A percentile compares a stretch with the other conserved stretches of the same genome.
Conservation (phyloP, 345 rosid genomes). For the Eucalyptus tenuipes region DNA sequence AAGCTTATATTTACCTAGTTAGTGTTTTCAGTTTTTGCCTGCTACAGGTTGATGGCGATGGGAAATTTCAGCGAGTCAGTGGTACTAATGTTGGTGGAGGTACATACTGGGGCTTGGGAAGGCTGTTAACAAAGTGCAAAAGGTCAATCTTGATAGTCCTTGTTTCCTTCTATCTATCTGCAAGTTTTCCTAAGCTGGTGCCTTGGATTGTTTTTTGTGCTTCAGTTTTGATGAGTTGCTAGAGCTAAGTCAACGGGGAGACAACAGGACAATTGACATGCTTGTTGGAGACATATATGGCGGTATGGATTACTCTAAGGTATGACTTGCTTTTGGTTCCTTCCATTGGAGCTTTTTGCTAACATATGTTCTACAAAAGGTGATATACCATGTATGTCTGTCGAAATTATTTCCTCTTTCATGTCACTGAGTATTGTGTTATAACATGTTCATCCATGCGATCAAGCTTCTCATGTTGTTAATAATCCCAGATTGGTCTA, state of each 20-base stretch:
- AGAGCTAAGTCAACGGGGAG: constrained; percentile 95
- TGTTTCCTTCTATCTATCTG: neutral
- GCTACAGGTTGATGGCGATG: constrained; percentile 85
- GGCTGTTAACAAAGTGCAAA: constrained; percentile 85
- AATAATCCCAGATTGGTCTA: constrained; percentile 61
- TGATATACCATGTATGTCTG: neutral
- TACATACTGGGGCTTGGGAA: constrained; percentile 97
- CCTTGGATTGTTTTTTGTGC: neutral
- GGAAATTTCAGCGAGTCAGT: constrained; percentile 93
- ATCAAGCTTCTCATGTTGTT: neutral
- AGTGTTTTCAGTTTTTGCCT: neutral
- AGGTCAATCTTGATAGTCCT: constrained; percentile 31
- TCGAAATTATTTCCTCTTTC: neutral
- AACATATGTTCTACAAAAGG: neutral
- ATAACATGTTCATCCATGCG: neutral
- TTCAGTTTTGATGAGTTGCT: constrained; percentile 87
- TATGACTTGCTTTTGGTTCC: constrained; percentile 1
- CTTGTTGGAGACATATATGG: constrained; percentile 99
- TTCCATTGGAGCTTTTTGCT: neutral
- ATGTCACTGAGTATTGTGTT: neutral
- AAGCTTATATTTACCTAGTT: neutral
- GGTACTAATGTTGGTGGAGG: constrained; percentile 99
- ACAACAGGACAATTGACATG: constrained; percentile 90
- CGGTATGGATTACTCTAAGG: constrained; percentile 93
- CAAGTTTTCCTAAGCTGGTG: neutral